These are phyloP conservation scores for Lentinula detonsa DNA, from an alignment of 768 basidiomycete species.

Conservation along the genomic window DNA sequence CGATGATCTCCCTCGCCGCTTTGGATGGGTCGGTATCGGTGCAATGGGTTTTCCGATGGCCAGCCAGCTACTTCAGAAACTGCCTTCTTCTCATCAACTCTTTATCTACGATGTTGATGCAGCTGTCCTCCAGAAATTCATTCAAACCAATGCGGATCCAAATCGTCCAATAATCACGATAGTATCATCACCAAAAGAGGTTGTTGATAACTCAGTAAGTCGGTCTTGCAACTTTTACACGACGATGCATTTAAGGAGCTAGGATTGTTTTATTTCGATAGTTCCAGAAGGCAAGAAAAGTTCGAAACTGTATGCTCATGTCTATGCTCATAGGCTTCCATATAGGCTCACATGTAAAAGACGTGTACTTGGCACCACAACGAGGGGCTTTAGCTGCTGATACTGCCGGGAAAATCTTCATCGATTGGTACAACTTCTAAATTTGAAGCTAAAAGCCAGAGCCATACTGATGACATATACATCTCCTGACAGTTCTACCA, in stretches of 20 bases:
- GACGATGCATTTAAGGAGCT: background rate
- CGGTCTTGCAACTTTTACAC: background rate
- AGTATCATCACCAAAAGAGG: slow-evolving; percentile 22
- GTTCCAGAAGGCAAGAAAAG: slow-evolving; percentile 31
- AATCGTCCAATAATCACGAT: slow-evolving; percentile 15
- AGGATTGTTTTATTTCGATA: slow-evolving; percentile 35
- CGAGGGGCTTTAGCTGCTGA: slow-evolving; percentile 29
- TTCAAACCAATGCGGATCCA: slow-evolving; percentile 12
- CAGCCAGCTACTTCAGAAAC: slow-evolving; percentile 24
- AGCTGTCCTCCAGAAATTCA: slow-evolving; percentile 20
- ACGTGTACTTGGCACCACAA: slow-evolving; percentile 28
- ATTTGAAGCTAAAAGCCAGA: background rate
- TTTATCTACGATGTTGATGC: slow-evolving; percentile 30
- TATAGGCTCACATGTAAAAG: slow-evolving; percentile 30
- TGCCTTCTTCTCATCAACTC: slow-evolving; percentile 19
- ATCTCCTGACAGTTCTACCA: slow-evolving; percentile 29
- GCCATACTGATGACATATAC: background rate
- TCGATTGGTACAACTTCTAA: slow-evolving; percentile 27
- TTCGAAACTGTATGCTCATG: background rate
- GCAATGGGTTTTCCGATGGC: slow-evolving; percentile 43
- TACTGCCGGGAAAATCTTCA: slow-evolving; percentile 31
- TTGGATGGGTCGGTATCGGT: slow-evolving; percentile 36
- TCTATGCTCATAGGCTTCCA: background rate
- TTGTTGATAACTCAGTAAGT: slow-evolving; percentile 30
- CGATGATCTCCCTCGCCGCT: slow-evolving; percentile 13